Evolutionary conservation across 2,329 filamentous ascomycete genomes (phyloP).

Genomic region (Neopestalotiopsis rosae): DNA sequence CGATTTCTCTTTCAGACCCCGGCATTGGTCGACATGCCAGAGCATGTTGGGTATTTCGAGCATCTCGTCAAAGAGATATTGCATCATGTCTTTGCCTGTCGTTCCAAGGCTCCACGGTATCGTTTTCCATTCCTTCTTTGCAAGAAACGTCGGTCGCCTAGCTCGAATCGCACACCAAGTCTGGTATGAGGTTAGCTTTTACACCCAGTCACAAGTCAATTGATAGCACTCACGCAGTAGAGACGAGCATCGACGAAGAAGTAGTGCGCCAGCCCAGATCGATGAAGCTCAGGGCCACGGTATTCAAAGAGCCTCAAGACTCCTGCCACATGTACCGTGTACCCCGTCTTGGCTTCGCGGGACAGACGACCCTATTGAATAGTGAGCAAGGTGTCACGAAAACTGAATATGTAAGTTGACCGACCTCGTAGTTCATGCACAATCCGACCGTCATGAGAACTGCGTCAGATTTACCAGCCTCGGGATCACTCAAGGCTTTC

Average conservation of each 20-base stretch:
- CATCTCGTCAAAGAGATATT: constrained; percentile 4
- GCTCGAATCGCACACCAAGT: background rate
- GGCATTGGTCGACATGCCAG: background rate
- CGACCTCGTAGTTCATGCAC: background rate
- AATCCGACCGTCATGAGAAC: constrained; percentile 1
- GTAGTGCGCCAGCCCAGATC: background rate
- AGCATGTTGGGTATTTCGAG: background rate
- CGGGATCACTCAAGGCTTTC: background rate
- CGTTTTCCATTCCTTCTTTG: background rate
- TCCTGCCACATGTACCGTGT: background rate
- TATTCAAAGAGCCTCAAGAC: background rate
- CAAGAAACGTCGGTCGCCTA: background rate
- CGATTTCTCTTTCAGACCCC: background rate
- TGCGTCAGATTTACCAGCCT: background rate
- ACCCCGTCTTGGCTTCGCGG: background rate
- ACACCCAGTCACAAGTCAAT: background rate
- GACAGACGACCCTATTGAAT: background rate
- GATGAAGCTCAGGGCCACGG: background rate
- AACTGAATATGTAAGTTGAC: background rate
- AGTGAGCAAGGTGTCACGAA: background rate
- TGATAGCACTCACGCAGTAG: background rate
- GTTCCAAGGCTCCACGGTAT: background rate
- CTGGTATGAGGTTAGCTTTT: background rate
- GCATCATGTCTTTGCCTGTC: background rate
- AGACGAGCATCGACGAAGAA: background rate